Percentiles rank a stretch among this genome's conserved stretches.
Evolutionary conservation across 345 rosid species (phyloP).

Genomic region (Clarkia xantiana): DNA sequence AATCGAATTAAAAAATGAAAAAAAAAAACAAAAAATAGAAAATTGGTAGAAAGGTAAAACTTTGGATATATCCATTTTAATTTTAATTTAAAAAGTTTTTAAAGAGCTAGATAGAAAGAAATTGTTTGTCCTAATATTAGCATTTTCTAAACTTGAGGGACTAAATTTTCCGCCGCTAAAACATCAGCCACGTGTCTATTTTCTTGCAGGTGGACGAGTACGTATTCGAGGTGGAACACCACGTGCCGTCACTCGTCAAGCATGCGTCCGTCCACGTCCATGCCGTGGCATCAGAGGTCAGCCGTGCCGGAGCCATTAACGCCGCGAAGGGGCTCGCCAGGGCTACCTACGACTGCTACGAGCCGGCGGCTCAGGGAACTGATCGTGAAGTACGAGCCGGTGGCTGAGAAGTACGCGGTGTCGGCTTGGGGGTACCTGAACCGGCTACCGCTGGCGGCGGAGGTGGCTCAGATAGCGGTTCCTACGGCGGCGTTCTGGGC

Average conservation of each 20-base stretch:
- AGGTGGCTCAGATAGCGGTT: conserved; percentile 33
- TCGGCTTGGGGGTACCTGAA: conserved; percentile 41
- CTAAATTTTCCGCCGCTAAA: neutral
- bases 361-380: conserved; percentile 38
- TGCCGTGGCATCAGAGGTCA: conserved; percentile 47
- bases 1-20: no score
- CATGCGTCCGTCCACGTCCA: conserved; percentile 40
- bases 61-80: no score
- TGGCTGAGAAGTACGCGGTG: conserved; percentile 38
- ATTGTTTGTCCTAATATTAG: neutral
- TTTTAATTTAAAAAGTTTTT: no score
- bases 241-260: conserved; percentile 51
- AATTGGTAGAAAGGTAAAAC: no score
- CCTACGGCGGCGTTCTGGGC: conserved; percentile 59
- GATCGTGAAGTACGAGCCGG: conserved; percentile 34
- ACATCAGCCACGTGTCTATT: conserved; percentile 1
- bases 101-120: no score
- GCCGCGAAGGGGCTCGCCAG: conserved; percentile 27
- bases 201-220: conserved; percentile 45
- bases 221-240: conserved; percentile 26
- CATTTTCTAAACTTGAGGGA: neutral
- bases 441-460: conserved; percentile 37
- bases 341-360: conserved; percentile 23
- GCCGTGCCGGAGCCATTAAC: conserved; percentile 36
- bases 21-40: no score